A percentile compares a stretch with the other conserved stretches of the same genome.
Conservation (phyloP, 345 rosid species). For the Rhizophora mangle region DNA sequence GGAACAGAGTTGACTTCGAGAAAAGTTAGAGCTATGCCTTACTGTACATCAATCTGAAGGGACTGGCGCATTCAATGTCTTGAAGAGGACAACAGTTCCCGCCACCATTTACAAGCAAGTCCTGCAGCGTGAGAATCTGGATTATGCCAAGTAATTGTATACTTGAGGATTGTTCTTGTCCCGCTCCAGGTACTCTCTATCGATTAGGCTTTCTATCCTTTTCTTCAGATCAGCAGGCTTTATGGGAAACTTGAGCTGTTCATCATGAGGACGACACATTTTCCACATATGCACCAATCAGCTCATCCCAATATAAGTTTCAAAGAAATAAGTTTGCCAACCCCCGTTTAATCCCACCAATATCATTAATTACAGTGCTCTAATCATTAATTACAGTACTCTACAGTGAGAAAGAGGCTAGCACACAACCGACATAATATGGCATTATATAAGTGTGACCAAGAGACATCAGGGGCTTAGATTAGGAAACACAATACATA, state of each 20-base stretch:
- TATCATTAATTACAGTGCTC: not conserved
- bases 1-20: constrained; percentile 26
- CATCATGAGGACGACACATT: constrained; percentile 15
- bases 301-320: not conserved
- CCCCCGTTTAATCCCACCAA: not conserved
- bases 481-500: not conserved
- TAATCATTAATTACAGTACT: too few relatives aligned
- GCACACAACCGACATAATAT: too few relatives aligned
- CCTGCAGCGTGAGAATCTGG: not conserved
- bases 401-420: too few relatives aligned
- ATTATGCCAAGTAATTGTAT: constrained; percentile 85
- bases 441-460: too few relatives aligned
- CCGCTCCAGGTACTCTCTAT: constrained; percentile 95
- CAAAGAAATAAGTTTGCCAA: not conserved
- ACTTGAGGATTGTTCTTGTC: constrained; percentile 96
- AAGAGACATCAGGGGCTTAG: not conserved
- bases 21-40: constrained; percentile 17
- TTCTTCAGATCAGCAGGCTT: constrained; percentile 97
- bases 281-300: not conserved
- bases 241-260: constrained; percentile 91
- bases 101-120: constrained; percentile 20
- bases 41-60: constrained; percentile 38
- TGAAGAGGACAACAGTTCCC: constrained; percentile 9
- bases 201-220: constrained; percentile 91
- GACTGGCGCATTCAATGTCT: constrained; percentile 12